phyloP scores from a whole-genome alignment of 345 rosid genomes.

The Corchorus olitorius region DNA sequence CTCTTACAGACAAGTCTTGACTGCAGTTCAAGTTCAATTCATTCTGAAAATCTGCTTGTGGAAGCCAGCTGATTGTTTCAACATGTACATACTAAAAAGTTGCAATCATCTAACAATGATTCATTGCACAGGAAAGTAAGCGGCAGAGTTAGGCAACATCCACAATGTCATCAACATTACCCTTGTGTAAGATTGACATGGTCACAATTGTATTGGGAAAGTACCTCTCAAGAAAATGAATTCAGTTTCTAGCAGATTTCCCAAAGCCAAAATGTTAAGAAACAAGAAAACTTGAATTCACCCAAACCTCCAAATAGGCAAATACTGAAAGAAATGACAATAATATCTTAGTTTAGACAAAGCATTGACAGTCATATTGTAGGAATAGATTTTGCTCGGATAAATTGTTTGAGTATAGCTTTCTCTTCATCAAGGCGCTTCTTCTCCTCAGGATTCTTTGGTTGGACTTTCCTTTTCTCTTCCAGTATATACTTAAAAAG shows the following conservation, averaged over 20 bases:
- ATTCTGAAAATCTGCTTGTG: not conserved
- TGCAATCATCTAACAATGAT: not conserved
- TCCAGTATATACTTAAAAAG: slow-evolving; percentile 89
- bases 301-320: slow-evolving; percentile 13
- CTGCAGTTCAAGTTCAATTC: not conserved
- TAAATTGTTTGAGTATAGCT: slow-evolving; percentile 75
- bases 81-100: not conserved
- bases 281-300: not conserved
- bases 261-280: not conserved
- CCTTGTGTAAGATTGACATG: not conserved
- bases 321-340: not conserved
- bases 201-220: not conserved
- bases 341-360: slow-evolving; percentile 11
- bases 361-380: slow-evolving; percentile 34
- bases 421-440: slow-evolving; percentile 78
- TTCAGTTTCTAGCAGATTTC: not conserved
- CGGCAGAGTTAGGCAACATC: not conserved
- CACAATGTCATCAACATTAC: not conserved
- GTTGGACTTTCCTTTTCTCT: slow-evolving; percentile 84
- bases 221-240: not conserved
- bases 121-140: slow-evolving; percentile 8
- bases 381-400: slow-evolving; percentile 71
- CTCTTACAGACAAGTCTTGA: not conserved
- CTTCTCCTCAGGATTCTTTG: slow-evolving; percentile 73
- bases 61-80: too few species aligned